phyloP scores from a whole-genome alignment of 768 basidiomycete genomes.

The Pulveroboletus sp. region DNA sequence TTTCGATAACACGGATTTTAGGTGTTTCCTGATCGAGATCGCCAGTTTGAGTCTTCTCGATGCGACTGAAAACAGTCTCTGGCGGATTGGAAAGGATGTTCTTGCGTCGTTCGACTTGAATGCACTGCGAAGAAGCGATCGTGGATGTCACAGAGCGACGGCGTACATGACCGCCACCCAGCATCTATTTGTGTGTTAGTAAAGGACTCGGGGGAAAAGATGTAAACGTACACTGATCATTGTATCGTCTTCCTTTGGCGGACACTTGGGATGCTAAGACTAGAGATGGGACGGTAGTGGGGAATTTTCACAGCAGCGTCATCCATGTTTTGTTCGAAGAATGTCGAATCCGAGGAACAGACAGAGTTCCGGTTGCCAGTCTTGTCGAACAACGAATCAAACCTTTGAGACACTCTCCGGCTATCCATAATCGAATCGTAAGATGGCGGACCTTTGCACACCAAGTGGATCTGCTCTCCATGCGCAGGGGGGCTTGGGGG shows the following conservation, averaged over 20 bases:
- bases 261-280: constrained; percentile 49
- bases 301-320: constrained; percentile 38
- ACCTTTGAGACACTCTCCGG: constrained; percentile 36
- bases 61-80: too few relatives aligned
- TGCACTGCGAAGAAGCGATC: constrained; percentile 72
- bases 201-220: too few relatives aligned
- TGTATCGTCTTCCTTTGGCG: constrained; percentile 69
- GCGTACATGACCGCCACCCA: too few relatives aligned
- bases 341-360: too few relatives aligned
- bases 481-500: too few relatives aligned
- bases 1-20: constrained; percentile 49
- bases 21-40: too few relatives aligned
- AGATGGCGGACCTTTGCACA: constrained; percentile 38
- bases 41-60: too few relatives aligned
- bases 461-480: too few relatives aligned
- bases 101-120: constrained; percentile 60
- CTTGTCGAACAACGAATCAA: constrained; percentile 63
- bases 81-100: too few relatives aligned
- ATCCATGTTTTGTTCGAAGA: constrained; percentile 44
- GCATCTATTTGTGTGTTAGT: too few relatives aligned
- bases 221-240: too few relatives aligned
- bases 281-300: constrained; percentile 64
- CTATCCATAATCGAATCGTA: constrained; percentile 70
- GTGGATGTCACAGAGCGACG: constrained; percentile 60
- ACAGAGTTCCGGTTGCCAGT: too few relatives aligned